Evolutionary conservation across 331 rosid genomes (phyloP).

Genomic region (Malus hybrid): DNA sequence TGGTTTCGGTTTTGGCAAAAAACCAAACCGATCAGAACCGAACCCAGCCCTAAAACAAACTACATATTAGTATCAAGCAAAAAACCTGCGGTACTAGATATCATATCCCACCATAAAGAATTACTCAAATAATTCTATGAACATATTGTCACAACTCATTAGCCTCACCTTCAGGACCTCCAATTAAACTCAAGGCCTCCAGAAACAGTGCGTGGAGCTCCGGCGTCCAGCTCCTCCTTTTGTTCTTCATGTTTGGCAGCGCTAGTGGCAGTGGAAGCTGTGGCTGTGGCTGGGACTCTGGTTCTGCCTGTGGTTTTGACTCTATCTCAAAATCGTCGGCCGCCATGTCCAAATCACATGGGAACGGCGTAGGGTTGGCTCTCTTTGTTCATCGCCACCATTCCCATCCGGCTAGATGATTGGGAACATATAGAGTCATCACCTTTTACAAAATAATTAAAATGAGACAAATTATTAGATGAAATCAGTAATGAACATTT

Average conservation of each 20-base stretch:
- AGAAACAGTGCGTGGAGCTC: slow-evolving; percentile 8
- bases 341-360: not conserved
- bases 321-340: not conserved
- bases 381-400: not conserved
- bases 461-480: not conserved
- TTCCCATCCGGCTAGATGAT: not conserved
- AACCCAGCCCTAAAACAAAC: too few relatives aligned
- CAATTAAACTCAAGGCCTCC: not conserved
- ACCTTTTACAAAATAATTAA: not conserved
- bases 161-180: slow-evolving; percentile 18
- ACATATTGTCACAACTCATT: not conserved
- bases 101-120: not conserved
- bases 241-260: not conserved
- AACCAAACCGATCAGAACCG: too few relatives aligned
- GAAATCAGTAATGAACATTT: not conserved
- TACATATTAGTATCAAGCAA: not conserved
- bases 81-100: not conserved
- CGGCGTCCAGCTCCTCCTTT: slow-evolving; percentile 7
- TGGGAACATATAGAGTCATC: not conserved
- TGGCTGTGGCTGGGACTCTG: not conserved
- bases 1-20: too few relatives aligned
- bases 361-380: not conserved
- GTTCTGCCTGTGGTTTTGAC: not conserved
- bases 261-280: not conserved
- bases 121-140: not conserved